Conservation (phyloP, 2,329 filamentous ascomycete genomes). For the Metarhizium humberi region DNA sequence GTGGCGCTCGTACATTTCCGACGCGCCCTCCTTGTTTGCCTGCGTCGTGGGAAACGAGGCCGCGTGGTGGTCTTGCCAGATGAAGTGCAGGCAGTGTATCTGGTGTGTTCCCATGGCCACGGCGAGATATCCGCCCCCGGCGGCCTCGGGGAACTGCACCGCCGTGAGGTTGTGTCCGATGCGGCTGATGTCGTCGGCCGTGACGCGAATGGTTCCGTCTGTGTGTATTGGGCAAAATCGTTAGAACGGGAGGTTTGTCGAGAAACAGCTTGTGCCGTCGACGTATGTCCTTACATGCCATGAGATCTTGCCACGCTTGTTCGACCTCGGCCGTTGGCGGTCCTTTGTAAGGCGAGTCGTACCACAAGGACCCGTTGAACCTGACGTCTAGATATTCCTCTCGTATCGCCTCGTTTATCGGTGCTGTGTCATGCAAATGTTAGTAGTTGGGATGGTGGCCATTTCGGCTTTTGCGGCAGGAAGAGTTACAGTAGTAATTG, state of each 20-base stretch:
- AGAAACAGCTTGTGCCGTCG: no score
- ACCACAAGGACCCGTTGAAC: conserved; percentile 3
- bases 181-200: conserved; percentile 1
- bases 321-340: conserved; percentile 1
- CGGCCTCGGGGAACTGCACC: conserved; percentile 3
- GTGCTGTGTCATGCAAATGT: neutral
- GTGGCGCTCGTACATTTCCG: conserved; percentile 7
- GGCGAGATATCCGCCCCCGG: conserved; percentile 5
- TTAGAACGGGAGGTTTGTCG: no score
- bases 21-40: neutral
- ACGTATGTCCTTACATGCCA: neutral
- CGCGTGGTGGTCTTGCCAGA: conserved; percentile 7
- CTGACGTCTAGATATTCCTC: neutral
- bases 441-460: neutral
- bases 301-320: conserved; percentile 1
- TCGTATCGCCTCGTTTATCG: neutral
- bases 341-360: conserved; percentile 4
- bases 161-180: conserved; percentile 4
- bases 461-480: neutral
- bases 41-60: conserved; percentile 1
- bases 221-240: neutral
- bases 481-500: neutral
- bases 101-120: conserved; percentile 6
- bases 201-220: conserved; percentile 1
- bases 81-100: conserved; percentile 6